Conservation (phyloP, 257 asterid genomes). For the Solanum peruvianum region DNA sequence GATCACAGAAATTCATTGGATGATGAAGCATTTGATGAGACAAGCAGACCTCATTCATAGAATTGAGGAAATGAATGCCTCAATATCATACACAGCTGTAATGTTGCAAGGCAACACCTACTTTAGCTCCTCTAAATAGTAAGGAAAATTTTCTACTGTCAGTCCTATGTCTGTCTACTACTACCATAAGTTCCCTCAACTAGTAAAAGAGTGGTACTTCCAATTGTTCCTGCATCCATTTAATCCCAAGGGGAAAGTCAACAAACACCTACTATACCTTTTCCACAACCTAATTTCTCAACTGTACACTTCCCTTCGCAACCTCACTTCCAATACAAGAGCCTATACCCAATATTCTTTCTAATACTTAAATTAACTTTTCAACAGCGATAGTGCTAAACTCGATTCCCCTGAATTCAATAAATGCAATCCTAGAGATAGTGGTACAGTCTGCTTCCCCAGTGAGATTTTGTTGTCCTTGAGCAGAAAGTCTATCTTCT, state of each 20-base stretch:
- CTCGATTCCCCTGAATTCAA: neutral
- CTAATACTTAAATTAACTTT: neutral
- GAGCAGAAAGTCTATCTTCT: neutral
- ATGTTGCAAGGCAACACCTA: neutral
- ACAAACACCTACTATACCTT: neutral
- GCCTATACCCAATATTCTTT: neutral
- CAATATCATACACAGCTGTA: neutral
- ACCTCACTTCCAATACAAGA: neutral
- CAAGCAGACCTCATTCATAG: neutral
- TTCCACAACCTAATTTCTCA: neutral
- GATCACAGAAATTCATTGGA: neutral
- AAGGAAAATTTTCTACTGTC: neutral
- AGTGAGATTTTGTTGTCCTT: neutral
- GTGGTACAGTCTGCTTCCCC: neutral
- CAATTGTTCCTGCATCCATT: neutral
- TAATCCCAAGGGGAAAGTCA: neutral
- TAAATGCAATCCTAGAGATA: neutral
- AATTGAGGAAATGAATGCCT: neutral
- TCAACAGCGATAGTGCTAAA: neutral
- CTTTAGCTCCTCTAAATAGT: neutral
- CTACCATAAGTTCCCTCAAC: neutral
- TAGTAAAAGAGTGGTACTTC: neutral
- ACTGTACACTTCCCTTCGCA: neutral
- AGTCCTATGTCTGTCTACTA: neutral
- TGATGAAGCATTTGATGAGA: neutral